Evolutionary conservation across 495 filamentous ascomycete genomes (phyloP).

Genomic region (Neurospora sp.): DNA sequence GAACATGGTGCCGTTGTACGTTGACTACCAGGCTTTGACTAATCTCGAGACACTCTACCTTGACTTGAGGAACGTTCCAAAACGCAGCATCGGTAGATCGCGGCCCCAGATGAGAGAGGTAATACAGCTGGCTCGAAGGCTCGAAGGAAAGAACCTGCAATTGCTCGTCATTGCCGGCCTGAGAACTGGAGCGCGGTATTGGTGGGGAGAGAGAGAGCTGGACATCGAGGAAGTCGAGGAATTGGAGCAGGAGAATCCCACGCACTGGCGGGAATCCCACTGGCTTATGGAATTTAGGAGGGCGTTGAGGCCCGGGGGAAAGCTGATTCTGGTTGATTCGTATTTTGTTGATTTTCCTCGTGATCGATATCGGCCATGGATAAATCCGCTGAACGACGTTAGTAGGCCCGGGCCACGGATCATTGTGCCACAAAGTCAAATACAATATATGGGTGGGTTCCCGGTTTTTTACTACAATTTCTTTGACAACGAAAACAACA

Average conservation of each 20-base stretch:
- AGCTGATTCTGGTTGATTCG: slow-evolving; percentile 11
- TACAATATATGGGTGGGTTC: neutral
- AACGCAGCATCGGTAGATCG: too few species aligned
- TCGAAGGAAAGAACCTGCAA: neutral
- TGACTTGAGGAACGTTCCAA: slow-evolving; percentile 1
- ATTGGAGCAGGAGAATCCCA: neutral
- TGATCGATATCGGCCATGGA: neutral
- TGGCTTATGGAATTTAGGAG: slow-evolving; percentile 6
- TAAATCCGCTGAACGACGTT: neutral
- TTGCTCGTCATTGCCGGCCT: slow-evolving; percentile 14
- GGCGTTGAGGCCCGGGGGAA: slow-evolving; percentile 12
- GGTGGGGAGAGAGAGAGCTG: neutral
- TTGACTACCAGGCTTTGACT: slow-evolving; percentile 5
- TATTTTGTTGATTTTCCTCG: neutral
- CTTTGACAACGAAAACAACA: neutral
- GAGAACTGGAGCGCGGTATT: neutral
- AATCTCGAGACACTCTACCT: slow-evolving; percentile 10
- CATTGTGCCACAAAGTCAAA: neutral
- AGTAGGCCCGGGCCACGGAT: neutral
- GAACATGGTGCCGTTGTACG: neutral
- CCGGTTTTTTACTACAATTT: neutral
- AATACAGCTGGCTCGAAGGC: neutral
- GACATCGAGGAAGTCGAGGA: slow-evolving; percentile 1
- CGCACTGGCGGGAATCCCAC: neutral
- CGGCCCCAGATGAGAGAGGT: neutral